Percentiles rank a stretch among this genome's conserved stretches.
Conservation (phyloP, 495 filamentous ascomycete species). For the Physcia stellaris region DNA sequence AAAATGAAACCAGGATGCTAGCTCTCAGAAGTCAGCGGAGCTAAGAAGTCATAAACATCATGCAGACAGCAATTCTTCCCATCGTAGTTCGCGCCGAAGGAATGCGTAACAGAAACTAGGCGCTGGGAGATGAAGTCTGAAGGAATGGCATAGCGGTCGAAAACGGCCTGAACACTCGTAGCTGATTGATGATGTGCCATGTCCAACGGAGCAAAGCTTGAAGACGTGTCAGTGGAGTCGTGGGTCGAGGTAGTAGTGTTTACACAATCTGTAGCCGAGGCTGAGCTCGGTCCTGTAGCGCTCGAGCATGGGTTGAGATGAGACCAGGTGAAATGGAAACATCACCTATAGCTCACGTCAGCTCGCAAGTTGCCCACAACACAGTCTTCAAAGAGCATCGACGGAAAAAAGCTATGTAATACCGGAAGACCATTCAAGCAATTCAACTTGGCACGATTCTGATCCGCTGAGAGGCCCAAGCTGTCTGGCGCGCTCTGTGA, state of each 20-base stretch:
- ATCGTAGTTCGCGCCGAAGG: not conserved
- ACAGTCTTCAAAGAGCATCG: no score
- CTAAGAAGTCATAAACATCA: no score
- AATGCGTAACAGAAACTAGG: not conserved
- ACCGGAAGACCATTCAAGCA: constrained; percentile 7
- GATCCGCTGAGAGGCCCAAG: not conserved
- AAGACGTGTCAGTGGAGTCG: not conserved
- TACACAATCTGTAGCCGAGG: not conserved
- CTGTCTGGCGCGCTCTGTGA: not conserved
- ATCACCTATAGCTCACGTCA: no score
- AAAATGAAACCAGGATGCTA: constrained; percentile 5
- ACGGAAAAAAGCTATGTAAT: no score
- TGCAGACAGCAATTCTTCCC: no score
- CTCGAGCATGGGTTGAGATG: not conserved
- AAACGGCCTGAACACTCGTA: not conserved
- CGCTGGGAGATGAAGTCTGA: not conserved
- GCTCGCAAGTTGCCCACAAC: no score
- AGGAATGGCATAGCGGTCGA: not conserved
- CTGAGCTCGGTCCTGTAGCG: not conserved
- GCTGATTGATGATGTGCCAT: not conserved
- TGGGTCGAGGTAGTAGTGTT: no score
- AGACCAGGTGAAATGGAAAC: no score
- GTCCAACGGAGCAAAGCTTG: not conserved
- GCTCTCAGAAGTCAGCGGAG: no score
- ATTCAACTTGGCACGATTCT: not conserved